These are phyloP conservation scores for Incumbomyces lentus DNA, from an alignment of 2,329 filamentous ascomycete genomes.

Conservation along the genomic window DNA sequence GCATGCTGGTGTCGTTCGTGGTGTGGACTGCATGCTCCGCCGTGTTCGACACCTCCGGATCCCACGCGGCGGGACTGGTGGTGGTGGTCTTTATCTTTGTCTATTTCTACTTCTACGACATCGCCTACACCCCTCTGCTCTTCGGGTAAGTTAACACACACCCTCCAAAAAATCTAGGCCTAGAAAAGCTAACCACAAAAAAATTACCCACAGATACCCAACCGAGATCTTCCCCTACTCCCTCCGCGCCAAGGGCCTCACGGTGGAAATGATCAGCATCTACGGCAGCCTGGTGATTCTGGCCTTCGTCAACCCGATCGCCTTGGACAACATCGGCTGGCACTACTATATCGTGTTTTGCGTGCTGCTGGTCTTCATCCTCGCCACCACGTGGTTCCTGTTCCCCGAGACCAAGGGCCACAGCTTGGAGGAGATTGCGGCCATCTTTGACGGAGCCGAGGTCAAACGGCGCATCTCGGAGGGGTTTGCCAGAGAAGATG, in stretches of 20 bases:
- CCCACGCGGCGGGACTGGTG: conserved; percentile 24
- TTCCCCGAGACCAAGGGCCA: conserved; percentile 25
- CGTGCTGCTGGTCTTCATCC: conserved; percentile 22
- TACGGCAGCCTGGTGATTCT: conserved; percentile 21
- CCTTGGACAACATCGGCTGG: conserved; percentile 26
- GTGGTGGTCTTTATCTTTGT: conserved; percentile 35
- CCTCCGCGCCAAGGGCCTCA: conserved; percentile 38
- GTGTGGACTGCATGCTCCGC: conserved; percentile 32
- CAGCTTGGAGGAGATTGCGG: conserved; percentile 24
- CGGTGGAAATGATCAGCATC: conserved; percentile 21
- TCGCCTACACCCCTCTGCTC: conserved; percentile 22
- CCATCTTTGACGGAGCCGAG: conserved; percentile 22
- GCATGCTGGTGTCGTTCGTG: conserved; percentile 36
- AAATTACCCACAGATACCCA: conserved; percentile 29
- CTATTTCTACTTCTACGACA: conserved; percentile 32
- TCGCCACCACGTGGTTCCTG: conserved; percentile 18
- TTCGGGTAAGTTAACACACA: conserved; percentile 13
- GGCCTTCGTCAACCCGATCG: conserved; percentile 27
- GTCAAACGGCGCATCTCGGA: not conserved
- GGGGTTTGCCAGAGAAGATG: not conserved
- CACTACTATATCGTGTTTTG: conserved; percentile 29
- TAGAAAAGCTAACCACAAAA: not conserved
- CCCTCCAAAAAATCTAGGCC: no score
- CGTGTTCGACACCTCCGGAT: conserved; percentile 24
- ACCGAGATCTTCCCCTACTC: conserved; percentile 41